These are phyloP conservation scores for Ophiostoma ips DNA, from an alignment of 2,329 filamentous ascomycete species.

Conservation along the genomic window DNA sequence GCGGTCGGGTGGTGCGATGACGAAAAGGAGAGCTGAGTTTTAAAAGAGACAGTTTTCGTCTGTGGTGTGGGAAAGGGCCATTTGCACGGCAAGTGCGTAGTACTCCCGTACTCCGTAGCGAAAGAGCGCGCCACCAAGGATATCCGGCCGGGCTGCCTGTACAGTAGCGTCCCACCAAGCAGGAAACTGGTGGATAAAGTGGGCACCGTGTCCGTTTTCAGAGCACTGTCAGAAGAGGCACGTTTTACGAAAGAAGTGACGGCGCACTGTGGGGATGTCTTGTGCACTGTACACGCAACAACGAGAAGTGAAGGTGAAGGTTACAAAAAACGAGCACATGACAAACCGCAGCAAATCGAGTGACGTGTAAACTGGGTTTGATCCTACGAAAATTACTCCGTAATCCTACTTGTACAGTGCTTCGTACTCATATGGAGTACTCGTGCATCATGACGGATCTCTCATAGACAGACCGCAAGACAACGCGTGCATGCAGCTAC, in stretches of 20 bases:
- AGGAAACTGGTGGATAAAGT: background rate
- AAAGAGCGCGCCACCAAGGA: background rate
- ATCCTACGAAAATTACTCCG: too few species aligned
- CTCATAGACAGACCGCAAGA: too few species aligned
- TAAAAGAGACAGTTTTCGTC: background rate
- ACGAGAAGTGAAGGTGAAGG: too few species aligned
- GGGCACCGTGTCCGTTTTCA: background rate
- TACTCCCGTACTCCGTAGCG: background rate
- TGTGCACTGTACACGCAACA: too few species aligned
- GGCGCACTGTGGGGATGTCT: too few species aligned
- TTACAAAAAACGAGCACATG: background rate
- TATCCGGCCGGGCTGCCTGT: background rate
- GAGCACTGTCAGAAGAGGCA: background rate
- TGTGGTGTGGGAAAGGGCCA: background rate
- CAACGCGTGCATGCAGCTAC: background rate
- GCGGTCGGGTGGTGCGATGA: background rate
- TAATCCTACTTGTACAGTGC: too few species aligned
- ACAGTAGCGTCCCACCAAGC: background rate
- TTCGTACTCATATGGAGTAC: too few species aligned
- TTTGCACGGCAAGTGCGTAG: background rate
- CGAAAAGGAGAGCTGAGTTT: slow-evolving; percentile 4
- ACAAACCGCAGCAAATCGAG: too few species aligned
- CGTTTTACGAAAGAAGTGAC: too few species aligned
- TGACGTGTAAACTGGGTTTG: too few species aligned
- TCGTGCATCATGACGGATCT: too few species aligned